Conservation (phyloP, 1,284 basidiomycete genomes). For the Mycosarcoma maydis region DNA sequence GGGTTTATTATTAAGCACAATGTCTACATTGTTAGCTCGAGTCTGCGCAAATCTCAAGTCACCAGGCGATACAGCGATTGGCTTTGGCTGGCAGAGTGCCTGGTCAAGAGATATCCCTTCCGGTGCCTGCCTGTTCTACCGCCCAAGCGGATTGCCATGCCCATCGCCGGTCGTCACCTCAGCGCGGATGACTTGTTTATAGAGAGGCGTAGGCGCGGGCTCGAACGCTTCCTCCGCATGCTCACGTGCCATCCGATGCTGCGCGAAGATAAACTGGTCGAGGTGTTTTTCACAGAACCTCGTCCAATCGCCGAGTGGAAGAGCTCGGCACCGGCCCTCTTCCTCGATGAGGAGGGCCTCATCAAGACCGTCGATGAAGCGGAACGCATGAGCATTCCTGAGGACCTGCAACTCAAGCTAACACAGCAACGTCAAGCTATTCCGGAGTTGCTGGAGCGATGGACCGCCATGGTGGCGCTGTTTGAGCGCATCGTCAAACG, state of each 20-base stretch:
- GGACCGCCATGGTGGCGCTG: conserved; percentile 43
- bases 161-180: conserved; percentile 41
- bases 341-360: conserved; percentile 43
- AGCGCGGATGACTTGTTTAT: conserved; percentile 47
- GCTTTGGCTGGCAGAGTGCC: conserved; percentile 49
- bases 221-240: conserved; percentile 45
- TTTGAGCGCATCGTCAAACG: conserved; percentile 47
- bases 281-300: conserved; percentile 43
- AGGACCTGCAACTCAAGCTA: conserved; percentile 44
- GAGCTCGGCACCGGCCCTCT: conserved; percentile 38
- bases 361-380: conserved; percentile 40
- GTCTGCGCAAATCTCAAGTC: conserved; percentile 33
- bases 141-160: conserved; percentile 49
- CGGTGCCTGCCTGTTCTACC: conserved; percentile 50
- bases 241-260: conserved; percentile 42
- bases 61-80: conserved; percentile 55
- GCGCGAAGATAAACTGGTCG: conserved; percentile 42
- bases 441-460: conserved; percentile 40
- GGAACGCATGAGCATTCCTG: conserved; percentile 44
- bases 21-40: conserved; percentile 44
- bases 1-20: conserved; percentile 54
- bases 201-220: conserved; percentile 36
- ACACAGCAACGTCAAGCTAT: conserved; percentile 41
- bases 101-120: conserved; percentile 53
- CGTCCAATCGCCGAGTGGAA: conserved; percentile 36